Conservation (phyloP, 345 rosid species). For the Eutrema japonicum region DNA sequence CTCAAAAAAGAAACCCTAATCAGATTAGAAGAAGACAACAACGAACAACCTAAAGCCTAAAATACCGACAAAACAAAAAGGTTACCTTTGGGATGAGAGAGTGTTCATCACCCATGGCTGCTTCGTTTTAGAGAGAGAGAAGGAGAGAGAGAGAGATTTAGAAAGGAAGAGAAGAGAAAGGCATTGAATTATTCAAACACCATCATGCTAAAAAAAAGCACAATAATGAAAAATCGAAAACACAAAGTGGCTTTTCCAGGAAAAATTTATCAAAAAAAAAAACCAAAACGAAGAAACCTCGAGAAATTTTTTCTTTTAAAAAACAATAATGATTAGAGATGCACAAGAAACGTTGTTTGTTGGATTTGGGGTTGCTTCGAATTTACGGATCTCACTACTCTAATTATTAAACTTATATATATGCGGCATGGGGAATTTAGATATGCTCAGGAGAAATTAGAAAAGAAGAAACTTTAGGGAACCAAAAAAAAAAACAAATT, state of each 20-base stretch:
- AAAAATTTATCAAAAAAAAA: background rate
- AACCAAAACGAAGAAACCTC: background rate
- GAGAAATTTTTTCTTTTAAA: conserved; percentile 14
- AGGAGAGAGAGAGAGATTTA: conserved; percentile 46
- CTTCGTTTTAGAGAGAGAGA: conserved; percentile 36
- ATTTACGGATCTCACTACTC: conserved; percentile 36
- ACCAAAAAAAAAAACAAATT: background rate
- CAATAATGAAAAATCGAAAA: conserved; percentile 33
- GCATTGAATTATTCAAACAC: conserved; percentile 57
- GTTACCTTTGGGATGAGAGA: conserved; percentile 75
- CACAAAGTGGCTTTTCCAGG: conserved; percentile 31
- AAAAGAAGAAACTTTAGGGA: conserved; percentile 26
- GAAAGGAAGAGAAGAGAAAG: conserved; percentile 45
- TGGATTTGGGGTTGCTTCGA: conserved; percentile 36
- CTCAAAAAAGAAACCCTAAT: conserved; percentile 35
- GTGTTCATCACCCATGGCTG: conserved; percentile 77
- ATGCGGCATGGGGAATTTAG: conserved; percentile 3
- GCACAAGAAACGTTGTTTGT: conserved; percentile 26
- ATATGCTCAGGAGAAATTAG: conserved; percentile 25
- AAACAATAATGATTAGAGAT: conserved; percentile 47
- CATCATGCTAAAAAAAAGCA: conserved; percentile 39
- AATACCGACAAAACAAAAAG: conserved; percentile 1
- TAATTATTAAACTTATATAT: background rate
- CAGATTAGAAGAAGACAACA: conserved; percentile 42
- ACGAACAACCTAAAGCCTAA: background rate